A percentile compares a stretch with the other conserved stretches of the same genome.
phyloP scores from a whole-genome alignment of 2,329 filamentous ascomycete species.

The Coniochaeta prunicola region DNA sequence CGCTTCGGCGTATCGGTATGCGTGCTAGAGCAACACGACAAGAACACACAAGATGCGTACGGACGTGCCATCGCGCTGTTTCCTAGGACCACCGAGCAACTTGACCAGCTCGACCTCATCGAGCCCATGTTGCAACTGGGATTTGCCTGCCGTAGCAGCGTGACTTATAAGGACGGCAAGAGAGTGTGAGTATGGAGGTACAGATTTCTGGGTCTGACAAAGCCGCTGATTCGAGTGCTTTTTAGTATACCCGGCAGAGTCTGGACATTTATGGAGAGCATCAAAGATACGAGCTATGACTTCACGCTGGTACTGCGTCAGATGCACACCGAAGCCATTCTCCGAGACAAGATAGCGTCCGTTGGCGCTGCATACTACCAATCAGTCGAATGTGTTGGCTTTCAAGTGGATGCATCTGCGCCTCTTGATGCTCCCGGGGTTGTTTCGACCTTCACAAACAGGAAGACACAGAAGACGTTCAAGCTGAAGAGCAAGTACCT shows the following conservation, averaged over 20 bases:
- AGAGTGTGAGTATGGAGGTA: slow-evolving; percentile 21
- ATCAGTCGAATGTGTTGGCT: slow-evolving; percentile 26
- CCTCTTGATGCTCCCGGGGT: slow-evolving; percentile 17
- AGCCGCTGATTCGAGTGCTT: background rate
- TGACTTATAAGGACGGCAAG: slow-evolving; percentile 40
- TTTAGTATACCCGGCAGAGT: slow-evolving; percentile 28
- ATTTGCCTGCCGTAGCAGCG: slow-evolving; percentile 42
- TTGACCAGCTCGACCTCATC: slow-evolving; percentile 42
- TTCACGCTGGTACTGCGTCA: slow-evolving; percentile 47
- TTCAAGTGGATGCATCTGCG: slow-evolving; percentile 27
- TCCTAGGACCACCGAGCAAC: slow-evolving; percentile 41
- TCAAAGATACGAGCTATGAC: slow-evolving; percentile 42
- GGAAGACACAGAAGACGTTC: slow-evolving; percentile 6
- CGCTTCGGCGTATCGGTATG: slow-evolving; percentile 31
- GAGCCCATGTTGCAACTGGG: slow-evolving; percentile 43
- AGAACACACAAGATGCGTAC: slow-evolving; percentile 41
- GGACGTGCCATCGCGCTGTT: slow-evolving; percentile 48
- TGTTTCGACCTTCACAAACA: slow-evolving; percentile 13
- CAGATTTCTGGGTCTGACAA: too few relatives aligned
- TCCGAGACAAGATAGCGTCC: slow-evolving; percentile 30
- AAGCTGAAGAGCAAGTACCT: slow-evolving; percentile 32
- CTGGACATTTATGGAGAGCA: slow-evolving; percentile 46
- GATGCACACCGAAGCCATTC: slow-evolving; percentile 47
- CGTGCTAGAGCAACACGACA: slow-evolving; percentile 41
- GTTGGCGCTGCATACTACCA: slow-evolving; percentile 27